phyloP scores from a whole-genome alignment of 2,329 filamentous ascomycete genomes.

The Diaporthe velutina region DNA sequence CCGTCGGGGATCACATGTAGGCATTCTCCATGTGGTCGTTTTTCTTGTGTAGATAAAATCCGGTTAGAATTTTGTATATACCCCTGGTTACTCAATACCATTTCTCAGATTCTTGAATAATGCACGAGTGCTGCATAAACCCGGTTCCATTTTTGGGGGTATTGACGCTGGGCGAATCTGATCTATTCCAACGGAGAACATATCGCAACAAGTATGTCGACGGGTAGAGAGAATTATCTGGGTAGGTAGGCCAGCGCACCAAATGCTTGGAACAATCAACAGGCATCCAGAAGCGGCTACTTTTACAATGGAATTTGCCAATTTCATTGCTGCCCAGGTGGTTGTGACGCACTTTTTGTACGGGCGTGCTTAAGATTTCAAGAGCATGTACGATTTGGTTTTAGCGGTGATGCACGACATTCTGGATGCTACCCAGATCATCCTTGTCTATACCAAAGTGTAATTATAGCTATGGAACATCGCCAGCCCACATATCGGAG shows the following conservation, averaged over 20 bases:
- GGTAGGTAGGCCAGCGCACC: background rate
- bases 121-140: no score
- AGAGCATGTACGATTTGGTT: background rate
- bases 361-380: background rate
- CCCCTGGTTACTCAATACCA: slow-evolving; percentile 19
- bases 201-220: background rate
- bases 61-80: slow-evolving; percentile 10
- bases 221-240: background rate
- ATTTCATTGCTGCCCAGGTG: no score
- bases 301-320: no score
- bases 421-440: background rate
- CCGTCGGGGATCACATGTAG: background rate
- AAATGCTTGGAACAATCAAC: background rate
- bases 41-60: background rate
- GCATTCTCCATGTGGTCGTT: background rate
- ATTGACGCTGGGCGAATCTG: background rate
- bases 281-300: background rate
- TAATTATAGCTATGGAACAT: background rate
- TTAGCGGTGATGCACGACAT: background rate
- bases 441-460: background rate
- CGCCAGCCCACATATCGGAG: background rate
- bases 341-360: background rate
- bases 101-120: background rate
- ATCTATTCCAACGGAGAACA: background rate
- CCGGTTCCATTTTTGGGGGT: no score